Evolutionary conservation across 768 basidiomycete species (phyloP).

Genomic region (Mrakia hoshinonis): DNA sequence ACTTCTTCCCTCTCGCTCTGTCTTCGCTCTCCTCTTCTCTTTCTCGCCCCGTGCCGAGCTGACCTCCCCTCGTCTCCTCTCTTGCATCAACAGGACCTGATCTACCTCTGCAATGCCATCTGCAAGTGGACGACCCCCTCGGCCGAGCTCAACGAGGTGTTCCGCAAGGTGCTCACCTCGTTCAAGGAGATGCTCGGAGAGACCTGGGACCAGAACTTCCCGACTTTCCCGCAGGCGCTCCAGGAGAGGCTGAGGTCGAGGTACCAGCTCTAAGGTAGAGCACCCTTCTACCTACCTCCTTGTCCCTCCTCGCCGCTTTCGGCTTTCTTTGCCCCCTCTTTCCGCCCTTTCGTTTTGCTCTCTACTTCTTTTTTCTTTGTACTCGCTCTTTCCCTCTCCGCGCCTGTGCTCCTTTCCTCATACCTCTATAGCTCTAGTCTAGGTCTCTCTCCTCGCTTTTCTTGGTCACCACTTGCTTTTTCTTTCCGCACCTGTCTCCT

Average conservation of each 20-base stretch:
- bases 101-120: slow-evolving; percentile 98
- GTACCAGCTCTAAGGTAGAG: slow-evolving; percentile 74
- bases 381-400: not conserved
- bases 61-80: not conserved
- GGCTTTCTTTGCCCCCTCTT: not conserved
- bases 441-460: not conserved
- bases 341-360: not conserved
- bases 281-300: too few species aligned
- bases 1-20: not conserved
- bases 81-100: slow-evolving; percentile 55
- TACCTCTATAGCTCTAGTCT: not conserved
- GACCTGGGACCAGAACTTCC: slow-evolving; percentile 75
- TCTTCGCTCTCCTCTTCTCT: not conserved
- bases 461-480: not conserved
- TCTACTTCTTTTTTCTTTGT: not conserved
- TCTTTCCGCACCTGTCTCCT: not conserved
- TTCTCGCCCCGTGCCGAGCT: not conserved
- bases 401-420: not conserved
- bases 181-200: slow-evolving; percentile 76
- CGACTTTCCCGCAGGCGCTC: slow-evolving; percentile 76
- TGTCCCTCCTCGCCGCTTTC: too few species aligned
- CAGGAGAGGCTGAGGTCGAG: slow-evolving; percentile 76
- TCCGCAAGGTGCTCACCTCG: slow-evolving; percentile 66
- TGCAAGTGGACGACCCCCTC: slow-evolving; percentile 92
- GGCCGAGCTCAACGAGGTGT: slow-evolving; percentile 83